These are phyloP conservation scores for Starmerella etchellsii DNA, from an alignment of 805 yeast genomes.

Conservation along the genomic window DNA sequence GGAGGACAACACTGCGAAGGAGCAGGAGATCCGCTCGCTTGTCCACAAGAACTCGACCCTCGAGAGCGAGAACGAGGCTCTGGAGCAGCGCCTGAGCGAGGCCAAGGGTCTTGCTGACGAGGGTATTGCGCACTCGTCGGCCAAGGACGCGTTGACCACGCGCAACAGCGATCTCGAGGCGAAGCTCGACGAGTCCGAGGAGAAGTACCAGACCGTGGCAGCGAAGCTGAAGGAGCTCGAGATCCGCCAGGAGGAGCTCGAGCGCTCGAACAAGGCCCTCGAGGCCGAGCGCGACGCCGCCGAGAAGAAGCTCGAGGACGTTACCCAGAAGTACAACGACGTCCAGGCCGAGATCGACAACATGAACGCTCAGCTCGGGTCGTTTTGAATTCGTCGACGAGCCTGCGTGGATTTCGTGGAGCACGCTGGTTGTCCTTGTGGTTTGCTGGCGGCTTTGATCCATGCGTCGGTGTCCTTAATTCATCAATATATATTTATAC, in stretches of 20 bases:
- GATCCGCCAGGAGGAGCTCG: slow-evolving; percentile 89
- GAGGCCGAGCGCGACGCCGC: slow-evolving; percentile 84
- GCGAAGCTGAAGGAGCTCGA: slow-evolving; percentile 91
- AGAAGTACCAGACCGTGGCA: slow-evolving; percentile 82
- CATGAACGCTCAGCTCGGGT: slow-evolving; percentile 90
- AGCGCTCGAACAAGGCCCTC: slow-evolving; percentile 81
- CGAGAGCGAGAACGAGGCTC: slow-evolving; percentile 65
- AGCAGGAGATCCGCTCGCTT: slow-evolving; percentile 85
- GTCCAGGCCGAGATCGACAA: slow-evolving; percentile 93
- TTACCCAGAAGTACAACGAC: slow-evolving; percentile 63
- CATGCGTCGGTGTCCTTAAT: too few species aligned
- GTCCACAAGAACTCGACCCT: slow-evolving; percentile 82
- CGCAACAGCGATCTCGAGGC: slow-evolving; percentile 81
- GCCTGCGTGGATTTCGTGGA: too few species aligned
- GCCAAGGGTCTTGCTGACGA: slow-evolving; percentile 82
- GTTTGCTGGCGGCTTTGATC: too few species aligned
- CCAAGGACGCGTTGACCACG: slow-evolving; percentile 83
- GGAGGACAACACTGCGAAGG: slow-evolving; percentile 84
- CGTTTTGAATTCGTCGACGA: slow-evolving; percentile 24
- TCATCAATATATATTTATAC: not conserved
- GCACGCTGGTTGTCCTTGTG: too few species aligned
- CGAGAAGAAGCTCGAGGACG: slow-evolving; percentile 84
- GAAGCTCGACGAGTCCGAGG: slow-evolving; percentile 81
- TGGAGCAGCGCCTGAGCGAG: slow-evolving; percentile 60
- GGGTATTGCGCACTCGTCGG: slow-evolving; percentile 72